Conservation (phyloP, 306 rosid genomes). For the Luffa aegyptiaca region DNA sequence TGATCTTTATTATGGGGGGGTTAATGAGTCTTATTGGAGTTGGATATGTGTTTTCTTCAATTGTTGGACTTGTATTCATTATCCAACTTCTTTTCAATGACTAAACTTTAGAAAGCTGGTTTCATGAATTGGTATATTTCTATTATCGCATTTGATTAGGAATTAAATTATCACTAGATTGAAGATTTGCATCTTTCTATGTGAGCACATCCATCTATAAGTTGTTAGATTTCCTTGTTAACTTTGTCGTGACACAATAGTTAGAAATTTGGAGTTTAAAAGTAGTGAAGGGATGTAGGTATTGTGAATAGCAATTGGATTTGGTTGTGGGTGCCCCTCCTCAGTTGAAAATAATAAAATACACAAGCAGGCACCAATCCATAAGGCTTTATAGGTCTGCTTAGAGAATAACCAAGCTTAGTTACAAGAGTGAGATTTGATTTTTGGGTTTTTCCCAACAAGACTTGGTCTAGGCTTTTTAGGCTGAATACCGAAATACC, state of each 20-base stretch:
- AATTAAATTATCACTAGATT: not conserved
- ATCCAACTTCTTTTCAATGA: not conserved
- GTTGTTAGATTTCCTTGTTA: not conserved
- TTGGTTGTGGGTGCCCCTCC: not conserved
- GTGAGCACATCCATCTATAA: not conserved
- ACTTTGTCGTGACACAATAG: not conserved
- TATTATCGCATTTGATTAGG: not conserved
- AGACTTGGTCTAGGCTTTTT: not conserved
- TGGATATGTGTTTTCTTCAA: not conserved
- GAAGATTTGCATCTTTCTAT: not conserved
- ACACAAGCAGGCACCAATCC: not conserved
- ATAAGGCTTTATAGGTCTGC: not conserved
- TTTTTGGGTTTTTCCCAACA: not conserved
- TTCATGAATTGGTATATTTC: not conserved
- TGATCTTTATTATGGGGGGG: not conserved
- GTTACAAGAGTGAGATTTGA: not conserved
- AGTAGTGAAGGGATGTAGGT: not conserved
- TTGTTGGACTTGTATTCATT: not conserved
- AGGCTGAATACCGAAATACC: too few species aligned
- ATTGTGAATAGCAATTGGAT: not conserved
- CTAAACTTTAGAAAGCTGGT: not conserved
- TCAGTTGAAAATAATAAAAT: not conserved
- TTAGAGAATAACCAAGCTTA: not conserved
- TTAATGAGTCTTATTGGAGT: not conserved
- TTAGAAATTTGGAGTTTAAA: not conserved